Conservation (phyloP, 768 basidiomycete genomes). For the Tylopilus sp. region DNA sequence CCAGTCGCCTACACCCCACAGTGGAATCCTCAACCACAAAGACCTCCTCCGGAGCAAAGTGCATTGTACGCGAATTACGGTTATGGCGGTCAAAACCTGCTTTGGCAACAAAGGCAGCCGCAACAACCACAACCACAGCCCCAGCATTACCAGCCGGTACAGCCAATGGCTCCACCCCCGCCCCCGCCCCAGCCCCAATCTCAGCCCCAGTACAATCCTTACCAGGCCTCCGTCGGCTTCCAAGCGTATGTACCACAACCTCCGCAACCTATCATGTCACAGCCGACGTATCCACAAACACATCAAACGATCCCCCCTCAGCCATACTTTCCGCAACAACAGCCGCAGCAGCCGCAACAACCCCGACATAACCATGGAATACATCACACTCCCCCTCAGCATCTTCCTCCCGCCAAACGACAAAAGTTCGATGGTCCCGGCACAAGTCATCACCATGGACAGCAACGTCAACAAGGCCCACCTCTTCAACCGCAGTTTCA, state of each 20-base stretch:
- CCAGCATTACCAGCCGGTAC: slow-evolving; percentile 49
- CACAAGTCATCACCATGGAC: slow-evolving; percentile 39
- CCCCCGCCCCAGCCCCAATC: slow-evolving; percentile 56
- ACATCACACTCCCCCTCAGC: slow-evolving; percentile 69
- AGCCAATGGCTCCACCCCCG: slow-evolving; percentile 47
- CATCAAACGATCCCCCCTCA: slow-evolving; percentile 39
- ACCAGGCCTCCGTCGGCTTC: slow-evolving; percentile 66
- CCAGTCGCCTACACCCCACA: slow-evolving; percentile 58
- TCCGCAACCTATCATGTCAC: slow-evolving; percentile 48
- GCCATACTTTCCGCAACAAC: slow-evolving; percentile 39
- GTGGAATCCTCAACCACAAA: slow-evolving; percentile 63
- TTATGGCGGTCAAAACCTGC: slow-evolving; percentile 65
- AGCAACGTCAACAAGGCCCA: slow-evolving; percentile 43
- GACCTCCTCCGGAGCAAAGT: slow-evolving; percentile 75
- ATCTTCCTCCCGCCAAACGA: slow-evolving; percentile 89
- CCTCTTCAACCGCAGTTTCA: slow-evolving; percentile 64
- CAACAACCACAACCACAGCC: slow-evolving; percentile 48
- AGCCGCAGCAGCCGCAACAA: slow-evolving; percentile 39
- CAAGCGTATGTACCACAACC: slow-evolving; percentile 66
- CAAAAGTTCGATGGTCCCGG: slow-evolving; percentile 83
- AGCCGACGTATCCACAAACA: slow-evolving; percentile 47
- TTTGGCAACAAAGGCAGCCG: slow-evolving; percentile 67
- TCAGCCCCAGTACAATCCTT: slow-evolving; percentile 68
- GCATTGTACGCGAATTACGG: slow-evolving; percentile 90
- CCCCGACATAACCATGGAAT: slow-evolving; percentile 46